Base-by-base conservation (phyloP, 768 basidiomycete species). In the Trichaptum fuscoviolaceum region DNA sequence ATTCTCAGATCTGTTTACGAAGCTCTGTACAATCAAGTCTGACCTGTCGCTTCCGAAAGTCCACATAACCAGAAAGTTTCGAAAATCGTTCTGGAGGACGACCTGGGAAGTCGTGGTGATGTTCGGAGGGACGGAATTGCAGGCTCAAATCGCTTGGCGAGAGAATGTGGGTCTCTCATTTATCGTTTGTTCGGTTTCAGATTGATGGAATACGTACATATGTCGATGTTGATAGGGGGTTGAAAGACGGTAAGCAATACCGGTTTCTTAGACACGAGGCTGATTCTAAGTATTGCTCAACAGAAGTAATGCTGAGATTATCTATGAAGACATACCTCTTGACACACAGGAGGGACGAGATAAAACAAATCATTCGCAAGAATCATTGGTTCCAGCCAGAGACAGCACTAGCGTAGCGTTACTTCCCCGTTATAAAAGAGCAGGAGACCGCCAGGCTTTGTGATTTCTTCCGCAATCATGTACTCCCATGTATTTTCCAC, bases 171-270 rank as follows among this genome's bases (percentile, higher is more conserved):
- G 42, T 52, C 42, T 52, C 15, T 52, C 42, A 52, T 20, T 52
- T 15, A n/a, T 52, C 15, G 30, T 30, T 30, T 30, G 8, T 8
- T 20, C 42, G 42, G 42, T 2, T 52, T 52, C 42, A 52, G 42
- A 2, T 30, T 52, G 10, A 52, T 20, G 42, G 3, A 15, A 3
- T 84, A 75, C 24, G 79, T 36, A 36, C 17, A 7, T 36, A 15
- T 52, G 15, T 3, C 20, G 20, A 12, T 52, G 42, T 15, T 52
- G 12, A 12, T 20, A 52, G 42, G 42, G 42, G 5, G 10, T 52
- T 12, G 42, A 52, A 12, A 15, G 15, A 15, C 42, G 42, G 42
- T 52, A 12, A 52, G 42, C 42, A 5, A 52, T 15, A 5, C 42
- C 15, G 42, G 42, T 52, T 52, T 20, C 15, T 20, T 52, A 6